Conservation (phyloP, 2,329 filamentous ascomycete genomes). For the Leptographium wingfieldii region DNA sequence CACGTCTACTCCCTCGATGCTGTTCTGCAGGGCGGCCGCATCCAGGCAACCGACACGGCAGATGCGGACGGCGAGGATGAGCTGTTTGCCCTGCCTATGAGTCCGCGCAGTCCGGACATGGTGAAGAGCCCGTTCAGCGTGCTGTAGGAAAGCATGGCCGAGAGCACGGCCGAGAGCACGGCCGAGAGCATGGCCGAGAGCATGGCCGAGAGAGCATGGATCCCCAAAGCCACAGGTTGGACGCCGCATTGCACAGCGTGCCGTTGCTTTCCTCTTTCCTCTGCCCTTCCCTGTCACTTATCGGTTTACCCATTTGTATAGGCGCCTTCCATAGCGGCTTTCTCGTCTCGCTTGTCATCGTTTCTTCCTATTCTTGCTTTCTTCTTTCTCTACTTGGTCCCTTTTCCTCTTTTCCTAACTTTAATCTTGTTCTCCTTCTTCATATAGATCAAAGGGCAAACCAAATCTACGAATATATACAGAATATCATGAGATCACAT, state of each 20-base stretch:
- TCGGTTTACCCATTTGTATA: not conserved
- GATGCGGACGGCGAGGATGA: constrained; percentile 56
- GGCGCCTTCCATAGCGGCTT: not conserved
- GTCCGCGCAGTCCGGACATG: constrained; percentile 76
- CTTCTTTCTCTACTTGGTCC: not conserved
- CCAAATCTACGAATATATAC: not conserved
- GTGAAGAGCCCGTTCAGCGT: constrained; percentile 68
- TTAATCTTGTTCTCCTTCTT: not conserved
- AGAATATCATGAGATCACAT: not conserved
- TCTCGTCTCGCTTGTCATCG: not conserved
- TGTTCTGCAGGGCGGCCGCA: constrained; percentile 22
- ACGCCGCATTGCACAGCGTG: not conserved
- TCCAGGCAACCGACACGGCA: not conserved
- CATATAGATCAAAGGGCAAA: not conserved
- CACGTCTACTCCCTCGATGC: constrained; percentile 23
- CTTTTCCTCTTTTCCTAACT: not conserved
- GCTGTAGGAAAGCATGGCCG: constrained; percentile 16
- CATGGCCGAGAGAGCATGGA: not conserved
- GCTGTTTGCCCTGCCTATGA: constrained; percentile 77
- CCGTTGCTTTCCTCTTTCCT: not conserved
- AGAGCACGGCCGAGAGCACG: not conserved
- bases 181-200: not conserved
- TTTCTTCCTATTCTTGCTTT: not conserved
- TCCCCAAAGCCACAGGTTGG: too few species aligned
- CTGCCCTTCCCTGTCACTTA: not conserved